A percentile compares a stretch with the other conserved stretches of the same genome.
Evolutionary conservation across 73 alveolate genomes (phyloP).

Genomic region (Paramecium biaurelia): DNA sequence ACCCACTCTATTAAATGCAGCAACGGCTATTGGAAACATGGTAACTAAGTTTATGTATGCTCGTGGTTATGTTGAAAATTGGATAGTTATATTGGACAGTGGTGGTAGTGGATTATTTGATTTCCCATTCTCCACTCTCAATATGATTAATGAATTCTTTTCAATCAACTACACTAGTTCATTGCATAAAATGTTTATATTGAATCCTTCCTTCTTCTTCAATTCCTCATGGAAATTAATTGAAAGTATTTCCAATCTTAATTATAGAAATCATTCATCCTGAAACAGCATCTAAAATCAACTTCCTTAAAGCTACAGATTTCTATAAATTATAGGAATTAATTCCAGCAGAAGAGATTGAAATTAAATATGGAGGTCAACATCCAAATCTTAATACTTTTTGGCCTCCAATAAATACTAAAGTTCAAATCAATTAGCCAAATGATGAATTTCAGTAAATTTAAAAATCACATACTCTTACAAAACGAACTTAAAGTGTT

Average conservation of each 20-base stretch:
- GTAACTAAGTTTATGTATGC: slow-evolving; percentile 14
- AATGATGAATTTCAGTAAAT: neutral
- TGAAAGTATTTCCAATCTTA: slow-evolving; percentile 27
- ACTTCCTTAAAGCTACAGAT: slow-evolving; percentile 42
- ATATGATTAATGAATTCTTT: slow-evolving; percentile 42
- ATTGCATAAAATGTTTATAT: slow-evolving; percentile 58
- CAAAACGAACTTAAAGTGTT: neutral
- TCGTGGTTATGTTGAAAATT: slow-evolving; percentile 56
- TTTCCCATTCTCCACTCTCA: slow-evolving; percentile 51
- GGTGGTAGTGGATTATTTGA: slow-evolving; percentile 57
- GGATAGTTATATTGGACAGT: slow-evolving; percentile 61
- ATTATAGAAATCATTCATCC: slow-evolving; percentile 53
- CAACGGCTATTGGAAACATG: neutral
- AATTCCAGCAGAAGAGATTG: slow-evolving; percentile 70
- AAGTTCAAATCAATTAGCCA: neutral
- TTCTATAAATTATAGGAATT: slow-evolving; percentile 34
- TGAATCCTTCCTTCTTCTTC: slow-evolving; percentile 56
- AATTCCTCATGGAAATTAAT: slow-evolving; percentile 53
- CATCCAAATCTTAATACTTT: slow-evolving; percentile 73
- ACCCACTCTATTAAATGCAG: slow-evolving; percentile 22
- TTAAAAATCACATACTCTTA: neutral
- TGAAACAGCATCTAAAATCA: slow-evolving; percentile 59
- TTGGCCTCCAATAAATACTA: slow-evolving; percentile 63
- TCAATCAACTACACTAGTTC: slow-evolving; percentile 54
- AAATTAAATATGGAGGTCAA: slow-evolving; percentile 81